phyloP scores from a whole-genome alignment of 768 basidiomycete species.

The Amanita thiersii region DNA sequence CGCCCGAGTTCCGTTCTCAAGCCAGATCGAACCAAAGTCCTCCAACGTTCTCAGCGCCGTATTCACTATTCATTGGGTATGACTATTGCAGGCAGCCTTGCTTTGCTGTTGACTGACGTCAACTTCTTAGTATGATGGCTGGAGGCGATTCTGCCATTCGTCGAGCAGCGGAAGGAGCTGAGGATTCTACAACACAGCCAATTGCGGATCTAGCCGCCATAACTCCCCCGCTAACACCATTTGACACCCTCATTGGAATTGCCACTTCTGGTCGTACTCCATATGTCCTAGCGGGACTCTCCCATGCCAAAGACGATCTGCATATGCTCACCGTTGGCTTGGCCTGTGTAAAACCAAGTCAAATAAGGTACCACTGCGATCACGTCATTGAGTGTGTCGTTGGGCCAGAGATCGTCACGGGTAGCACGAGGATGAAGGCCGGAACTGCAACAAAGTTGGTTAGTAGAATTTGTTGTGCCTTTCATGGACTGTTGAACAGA shows the following conservation, averaged over 20 bases:
- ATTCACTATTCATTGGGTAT: constrained; percentile 18
- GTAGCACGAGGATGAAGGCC: constrained; percentile 27
- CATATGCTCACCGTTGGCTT: constrained; percentile 22
- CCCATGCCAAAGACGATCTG: constrained; percentile 14
- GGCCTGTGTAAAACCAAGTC: constrained; percentile 19
- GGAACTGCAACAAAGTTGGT: constrained; percentile 31
- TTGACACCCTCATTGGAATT: constrained; percentile 25
- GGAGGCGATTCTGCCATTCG: constrained; percentile 23
- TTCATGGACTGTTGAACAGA: background rate
- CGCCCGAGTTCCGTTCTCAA: background rate
- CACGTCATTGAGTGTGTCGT: constrained; percentile 21
- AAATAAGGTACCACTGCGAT: constrained; percentile 18
- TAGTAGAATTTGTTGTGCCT: constrained; percentile 3
- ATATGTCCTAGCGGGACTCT: constrained; percentile 24
- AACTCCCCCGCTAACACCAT: constrained; percentile 14
- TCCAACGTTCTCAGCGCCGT: constrained; percentile 19
- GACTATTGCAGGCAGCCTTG: background rate
- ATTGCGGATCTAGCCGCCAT: constrained; percentile 18
- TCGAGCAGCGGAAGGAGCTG: constrained; percentile 21
- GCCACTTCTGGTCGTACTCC: constrained; percentile 26
- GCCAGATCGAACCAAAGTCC: constrained; percentile 14
- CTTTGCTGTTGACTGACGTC: background rate
- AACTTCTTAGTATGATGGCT: constrained; percentile 14
- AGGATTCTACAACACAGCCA: constrained; percentile 21
- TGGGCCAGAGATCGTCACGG: constrained; percentile 23